phyloP scores from a whole-genome alignment of 768 basidiomycete species.

The Tulasnella sp. region DNA sequence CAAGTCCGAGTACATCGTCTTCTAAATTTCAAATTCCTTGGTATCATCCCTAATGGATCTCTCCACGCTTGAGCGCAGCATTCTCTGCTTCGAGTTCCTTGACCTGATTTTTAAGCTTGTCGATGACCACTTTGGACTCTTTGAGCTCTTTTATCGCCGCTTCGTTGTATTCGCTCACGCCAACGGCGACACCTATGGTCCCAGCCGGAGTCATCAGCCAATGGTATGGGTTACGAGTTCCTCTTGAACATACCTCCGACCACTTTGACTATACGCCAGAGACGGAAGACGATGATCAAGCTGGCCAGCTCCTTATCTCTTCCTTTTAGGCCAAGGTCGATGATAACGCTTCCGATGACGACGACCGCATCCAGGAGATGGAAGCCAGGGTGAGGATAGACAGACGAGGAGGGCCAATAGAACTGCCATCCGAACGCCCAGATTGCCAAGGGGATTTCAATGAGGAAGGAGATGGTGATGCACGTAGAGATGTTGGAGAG shows the following conservation, averaged over 20 bases:
- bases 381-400: conserved; percentile 42
- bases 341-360: conserved; percentile 58
- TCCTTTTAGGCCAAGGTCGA: conserved; percentile 60
- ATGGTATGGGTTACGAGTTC: background rate
- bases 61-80: background rate
- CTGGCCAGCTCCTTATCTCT: conserved; percentile 58
- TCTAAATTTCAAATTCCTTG: no score
- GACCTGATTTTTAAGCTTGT: conserved; percentile 29
- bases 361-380: conserved; percentile 66
- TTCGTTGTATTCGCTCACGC: conserved; percentile 60
- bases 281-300: conserved; percentile 58
- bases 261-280: conserved; percentile 73
- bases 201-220: background rate
- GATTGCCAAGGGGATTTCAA: conserved; percentile 61
- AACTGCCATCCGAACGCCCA: conserved; percentile 54
- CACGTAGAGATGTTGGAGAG: conserved; percentile 49
- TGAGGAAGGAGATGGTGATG: conserved; percentile 61
- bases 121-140: conserved; percentile 42
- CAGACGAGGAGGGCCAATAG: conserved; percentile 49
- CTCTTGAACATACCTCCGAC: conserved; percentile 46
- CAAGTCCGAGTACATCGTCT: no score
- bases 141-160: conserved; percentile 35
- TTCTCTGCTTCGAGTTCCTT: conserved; percentile 5
- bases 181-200: conserved; percentile 54
- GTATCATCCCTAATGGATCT: no score